These are phyloP conservation scores for Oryza australiensis DNA, from an alignment of 176 grass and related monocot species.

Conservation along the genomic window DNA sequence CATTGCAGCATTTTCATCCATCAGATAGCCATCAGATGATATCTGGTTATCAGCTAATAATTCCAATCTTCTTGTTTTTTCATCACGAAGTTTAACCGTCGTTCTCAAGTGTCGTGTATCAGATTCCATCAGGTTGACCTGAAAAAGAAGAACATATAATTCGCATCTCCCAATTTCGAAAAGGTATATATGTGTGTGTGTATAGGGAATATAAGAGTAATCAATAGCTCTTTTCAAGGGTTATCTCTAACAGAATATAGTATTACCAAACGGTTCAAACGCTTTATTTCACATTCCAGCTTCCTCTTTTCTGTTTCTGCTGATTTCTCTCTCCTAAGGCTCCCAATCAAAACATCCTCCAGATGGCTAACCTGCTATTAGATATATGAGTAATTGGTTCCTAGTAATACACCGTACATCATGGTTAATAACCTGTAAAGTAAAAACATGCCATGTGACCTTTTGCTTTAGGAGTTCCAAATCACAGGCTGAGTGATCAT, in stretches of 20 bases:
- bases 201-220: constrained; percentile 11
- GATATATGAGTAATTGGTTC: constrained; percentile 13
- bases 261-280: constrained; percentile 78
- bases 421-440: constrained; percentile 21
- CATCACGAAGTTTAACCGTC: constrained; percentile 55
- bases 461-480: constrained; percentile 59
- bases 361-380: constrained; percentile 61
- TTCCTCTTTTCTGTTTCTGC: constrained; percentile 57
- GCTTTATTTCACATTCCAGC: constrained; percentile 79
- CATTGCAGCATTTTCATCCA: constrained; percentile 70
- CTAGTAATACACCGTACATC: background rate
- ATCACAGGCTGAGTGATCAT: constrained; percentile 46
- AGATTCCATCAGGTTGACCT: constrained; percentile 75
- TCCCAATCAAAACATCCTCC: constrained; percentile 71
- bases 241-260: background rate
- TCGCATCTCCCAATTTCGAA: background rate
- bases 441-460: constrained; percentile 37
- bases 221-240: background rate
- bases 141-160: constrained; percentile 16
- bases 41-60: constrained; percentile 55
- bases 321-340: constrained; percentile 87
- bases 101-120: constrained; percentile 51
- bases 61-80: constrained; percentile 53
- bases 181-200: background rate
- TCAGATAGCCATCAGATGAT: constrained; percentile 54